Base-by-base conservation (phyloP, 1,139 yeast species). In the Diutina ranongensis region DNA sequence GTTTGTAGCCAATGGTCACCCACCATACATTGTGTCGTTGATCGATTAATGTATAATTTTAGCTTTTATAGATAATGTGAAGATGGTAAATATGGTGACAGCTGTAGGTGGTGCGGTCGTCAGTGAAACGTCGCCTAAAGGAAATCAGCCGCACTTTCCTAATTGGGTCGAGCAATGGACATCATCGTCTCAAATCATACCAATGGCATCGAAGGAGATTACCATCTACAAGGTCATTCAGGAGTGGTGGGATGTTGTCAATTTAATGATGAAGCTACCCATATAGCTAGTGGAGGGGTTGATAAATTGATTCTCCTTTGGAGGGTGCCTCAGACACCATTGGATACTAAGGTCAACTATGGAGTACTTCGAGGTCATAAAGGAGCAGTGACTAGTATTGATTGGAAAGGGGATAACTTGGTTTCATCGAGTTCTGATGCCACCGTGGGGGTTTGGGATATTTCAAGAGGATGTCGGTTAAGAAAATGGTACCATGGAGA, bases 401-500 rank as follows among this genome's bases (percentile, higher is more conserved):
- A 60, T 22, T 78, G 83, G 83, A 46, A 59, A 3, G 52, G 56
- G 18, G 67, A 65, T 27, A 20, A 13, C 0, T 19, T 78, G 1
- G 67, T 65, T 1, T 62, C 76, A 5, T 59, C 73, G 0, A 71
- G 80, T 45, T 80, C 82, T 0, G 84, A 79, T 52, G 54, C 63
- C 2, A 67, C 78, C 0, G 57, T 76, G 2, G 72, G 76, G 5
- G 57, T 72, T 3, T 80, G 80, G 74, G 87, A 80, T 55, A 58
- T 71, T 0, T 67, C 62, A 25, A 73, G 80, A 2, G 86, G 87
- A 2, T 55, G 56, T 45, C 71, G 83, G 49, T 49, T 74, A 13
- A 63, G 82, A 40, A 80, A 76, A 50, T 74, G 76, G 3, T 83
- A 84, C 54, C 72, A 80, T 50, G 60, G 83, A 1, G 68, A 52